These are phyloP conservation scores for Agrocybe pediades DNA, from an alignment of 768 basidiomycete species.

Conservation along the genomic window DNA sequence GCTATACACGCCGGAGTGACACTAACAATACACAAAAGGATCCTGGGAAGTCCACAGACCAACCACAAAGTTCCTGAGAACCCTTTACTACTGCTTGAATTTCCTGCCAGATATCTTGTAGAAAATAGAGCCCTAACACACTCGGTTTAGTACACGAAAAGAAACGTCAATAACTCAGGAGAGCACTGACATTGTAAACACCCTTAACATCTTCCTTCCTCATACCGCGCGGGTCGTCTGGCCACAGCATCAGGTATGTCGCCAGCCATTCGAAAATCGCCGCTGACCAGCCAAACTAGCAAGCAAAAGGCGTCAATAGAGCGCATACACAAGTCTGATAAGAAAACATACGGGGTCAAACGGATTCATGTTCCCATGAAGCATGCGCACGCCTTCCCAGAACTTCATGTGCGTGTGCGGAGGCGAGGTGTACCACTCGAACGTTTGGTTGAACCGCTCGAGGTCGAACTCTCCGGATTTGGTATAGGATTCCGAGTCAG, in stretches of 20 bases:
- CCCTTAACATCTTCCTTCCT: constrained; percentile 40
- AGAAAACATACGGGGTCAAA: constrained; percentile 36
- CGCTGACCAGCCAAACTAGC: constrained; percentile 44
- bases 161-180: neutral
- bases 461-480: constrained; percentile 41
- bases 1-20: too few species aligned
- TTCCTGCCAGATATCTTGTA: constrained; percentile 33
- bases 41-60: too few species aligned
- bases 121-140: constrained; percentile 33
- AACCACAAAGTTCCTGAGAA: too few species aligned
- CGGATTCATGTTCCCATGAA: constrained; percentile 39
- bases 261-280: constrained; percentile 43
- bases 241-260: constrained; percentile 40
- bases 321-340: neutral
- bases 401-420: constrained; percentile 43
- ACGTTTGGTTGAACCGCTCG: constrained; percentile 37
- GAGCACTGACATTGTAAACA: constrained; percentile 37
- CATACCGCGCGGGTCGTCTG: constrained; percentile 33
- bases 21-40: too few species aligned
- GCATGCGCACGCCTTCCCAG: constrained; percentile 39
- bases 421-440: constrained; percentile 40
- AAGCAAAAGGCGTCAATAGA: neutral
- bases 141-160: too few species aligned
- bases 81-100: constrained; percentile 14
- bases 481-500: constrained; percentile 40